phyloP scores from a whole-genome alignment of 2,329 filamentous ascomycete species.

The Tolypocladium ophioglossoides region DNA sequence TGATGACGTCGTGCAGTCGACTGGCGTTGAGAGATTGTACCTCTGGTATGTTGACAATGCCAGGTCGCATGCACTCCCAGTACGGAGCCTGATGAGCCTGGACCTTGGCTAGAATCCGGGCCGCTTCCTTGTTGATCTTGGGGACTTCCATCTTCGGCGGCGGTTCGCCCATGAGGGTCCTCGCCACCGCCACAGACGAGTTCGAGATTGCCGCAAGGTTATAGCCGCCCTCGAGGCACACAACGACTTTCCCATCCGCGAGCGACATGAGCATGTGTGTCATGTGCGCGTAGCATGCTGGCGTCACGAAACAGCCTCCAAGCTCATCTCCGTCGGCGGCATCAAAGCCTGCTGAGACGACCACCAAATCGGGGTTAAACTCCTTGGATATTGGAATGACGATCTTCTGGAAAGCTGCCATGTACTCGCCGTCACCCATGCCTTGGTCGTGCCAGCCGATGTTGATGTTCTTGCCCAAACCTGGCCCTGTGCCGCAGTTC shows the following conservation, averaged over 20 bases:
- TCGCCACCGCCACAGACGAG: conserved; percentile 83
- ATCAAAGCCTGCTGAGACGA: conserved; percentile 93
- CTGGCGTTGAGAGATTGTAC: conserved; percentile 42
- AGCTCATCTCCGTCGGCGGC: conserved; percentile 89
- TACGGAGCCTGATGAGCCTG: conserved; percentile 55
- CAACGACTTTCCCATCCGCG: conserved; percentile 77
- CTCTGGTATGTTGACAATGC: conserved; percentile 43
- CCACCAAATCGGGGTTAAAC: conserved; percentile 88
- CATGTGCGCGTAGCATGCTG: conserved; percentile 92
- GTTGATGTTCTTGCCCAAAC: conserved; percentile 53
- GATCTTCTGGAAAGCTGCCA: conserved; percentile 90
- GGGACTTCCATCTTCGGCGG: conserved; percentile 52
- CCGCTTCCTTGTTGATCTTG: conserved; percentile 46
- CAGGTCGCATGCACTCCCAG: conserved; percentile 81
- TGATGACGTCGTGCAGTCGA: conserved; percentile 70
- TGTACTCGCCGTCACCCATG: conserved; percentile 95
- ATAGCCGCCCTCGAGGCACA: conserved; percentile 93
- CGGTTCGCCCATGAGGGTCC: conserved; percentile 90
- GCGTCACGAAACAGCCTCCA: conserved; percentile 85
- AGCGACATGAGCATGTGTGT: conserved; percentile 98
- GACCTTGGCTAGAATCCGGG: conserved; percentile 45
- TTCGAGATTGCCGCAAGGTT: conserved; percentile 87
- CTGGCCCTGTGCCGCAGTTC: conserved; percentile 44
- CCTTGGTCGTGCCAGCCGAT: conserved; percentile 58
- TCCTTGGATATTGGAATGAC: conserved; percentile 94